Percentiles rank a stretch among this genome's conserved stretches.
Conservation (phyloP, 2,329 filamentous ascomycete genomes). For the Tolypocladium pustulatum region DNA sequence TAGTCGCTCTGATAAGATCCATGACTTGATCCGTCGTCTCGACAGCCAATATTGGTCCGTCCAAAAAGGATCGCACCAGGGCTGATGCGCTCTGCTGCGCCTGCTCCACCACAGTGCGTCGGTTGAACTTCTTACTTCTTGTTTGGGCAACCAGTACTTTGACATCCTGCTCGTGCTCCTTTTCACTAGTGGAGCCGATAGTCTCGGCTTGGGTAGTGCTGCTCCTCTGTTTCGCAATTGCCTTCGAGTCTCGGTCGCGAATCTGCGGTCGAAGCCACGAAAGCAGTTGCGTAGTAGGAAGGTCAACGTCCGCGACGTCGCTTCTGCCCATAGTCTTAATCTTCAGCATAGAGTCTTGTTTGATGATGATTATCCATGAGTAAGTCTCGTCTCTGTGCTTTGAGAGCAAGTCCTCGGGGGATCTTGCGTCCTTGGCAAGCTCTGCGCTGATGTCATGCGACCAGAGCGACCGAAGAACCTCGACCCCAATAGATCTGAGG, state of each 20-base stretch:
- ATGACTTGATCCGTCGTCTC: constrained; percentile 81
- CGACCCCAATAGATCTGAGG: constrained; percentile 65
- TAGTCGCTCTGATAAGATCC: constrained; percentile 62
- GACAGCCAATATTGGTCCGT: constrained; percentile 75
- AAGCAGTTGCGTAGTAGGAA: constrained; percentile 63
- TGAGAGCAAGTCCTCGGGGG: constrained; percentile 67
- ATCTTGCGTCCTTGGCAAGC: constrained; percentile 68
- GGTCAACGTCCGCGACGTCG: constrained; percentile 64
- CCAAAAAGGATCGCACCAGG: constrained; percentile 59
- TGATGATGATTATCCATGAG: constrained; percentile 82
- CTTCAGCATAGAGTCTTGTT: constrained; percentile 66
- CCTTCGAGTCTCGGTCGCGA: constrained; percentile 61
- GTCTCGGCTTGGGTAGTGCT: constrained; percentile 18
- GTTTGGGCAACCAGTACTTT: constrained; percentile 76
- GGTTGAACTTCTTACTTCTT: constrained; percentile 84
- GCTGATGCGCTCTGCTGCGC: constrained; percentile 49
- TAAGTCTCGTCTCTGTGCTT: constrained; percentile 69
- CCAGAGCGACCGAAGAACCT: constrained; percentile 72
- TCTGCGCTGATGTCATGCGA: constrained; percentile 78
- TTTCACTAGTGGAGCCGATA: constrained; percentile 13
- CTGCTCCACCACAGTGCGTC: constrained; percentile 76
- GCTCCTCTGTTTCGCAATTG: constrained; percentile 33
- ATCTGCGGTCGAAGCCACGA: constrained; percentile 73
- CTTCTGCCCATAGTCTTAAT: constrained; percentile 69
- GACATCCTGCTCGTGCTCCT: constrained; percentile 56